Evolutionary conservation across 352 stramenopile species (phyloP), one percentile per base, ranked within the genome.

Genomic region (Phytophthora kernoviae): DNA sequence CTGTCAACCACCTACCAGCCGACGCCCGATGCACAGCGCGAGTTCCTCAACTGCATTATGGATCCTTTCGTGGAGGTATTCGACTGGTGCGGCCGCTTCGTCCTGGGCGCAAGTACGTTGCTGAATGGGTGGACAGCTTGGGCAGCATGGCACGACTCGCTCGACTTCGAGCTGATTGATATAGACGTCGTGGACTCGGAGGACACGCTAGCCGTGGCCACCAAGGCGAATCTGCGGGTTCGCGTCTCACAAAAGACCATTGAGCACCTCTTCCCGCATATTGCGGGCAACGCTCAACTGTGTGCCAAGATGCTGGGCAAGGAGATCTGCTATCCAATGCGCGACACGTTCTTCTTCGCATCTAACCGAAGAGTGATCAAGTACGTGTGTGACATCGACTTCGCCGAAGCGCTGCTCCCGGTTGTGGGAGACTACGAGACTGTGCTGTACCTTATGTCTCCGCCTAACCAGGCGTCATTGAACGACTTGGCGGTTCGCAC

Each of bases 271-370:
- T 83, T 80, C 45, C 73, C 73, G 36, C 68, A 77, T 52, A 57
- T 71, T 30, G 61, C 58, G 1, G 30, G 24, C 49, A 57, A 81
- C 46, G 51, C 50, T 14, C 30, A 18, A 20, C 40, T 83, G 34
- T 64, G 42, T 39, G 33, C 40, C 15, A 64, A 57, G 40, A 61
- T 83, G 47, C 39, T 83, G 1, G 68, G 68, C 42, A 46, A 73
- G 30, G 60, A 83, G 22, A 68, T 83, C 36, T 65, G 65, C 53
- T 81, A 81, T 41, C 37, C 72, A 33, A 65, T 83, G 24, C 57
- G 62, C 20, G 68, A 80, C 57, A 79, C 68, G 21, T 83, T 81
- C 56, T 78, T 68, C 57, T 83, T 81, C 56, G 65, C 68, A 10
- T 63, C 66, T 8, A 72, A 75, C 9, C 58, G 65, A 12, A 58